Conservation (phyloP, 78 protist genomes). For the Dictyostelium capitatum region DNA sequence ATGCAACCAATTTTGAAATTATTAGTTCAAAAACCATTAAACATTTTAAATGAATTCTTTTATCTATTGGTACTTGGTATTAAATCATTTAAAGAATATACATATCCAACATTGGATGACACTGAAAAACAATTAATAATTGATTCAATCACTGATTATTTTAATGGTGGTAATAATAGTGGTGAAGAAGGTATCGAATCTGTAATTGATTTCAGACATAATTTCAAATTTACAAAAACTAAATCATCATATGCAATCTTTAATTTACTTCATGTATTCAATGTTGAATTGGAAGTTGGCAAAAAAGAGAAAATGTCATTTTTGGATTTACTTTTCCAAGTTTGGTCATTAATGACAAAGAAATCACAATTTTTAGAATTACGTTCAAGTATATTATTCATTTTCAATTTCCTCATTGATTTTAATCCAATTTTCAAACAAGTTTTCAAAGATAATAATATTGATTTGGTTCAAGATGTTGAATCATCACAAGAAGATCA, state of each 20-base stretch:
- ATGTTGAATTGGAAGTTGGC: constrained; percentile 47
- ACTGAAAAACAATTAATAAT: not conserved
- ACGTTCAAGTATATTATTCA: constrained; percentile 17
- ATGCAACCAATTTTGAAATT: constrained; percentile 32
- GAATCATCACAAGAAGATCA: constrained; percentile 17
- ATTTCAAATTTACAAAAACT: not conserved
- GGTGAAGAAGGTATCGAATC: too few relatives aligned
- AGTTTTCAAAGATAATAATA: not conserved
- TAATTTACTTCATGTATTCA: constrained; percentile 29
- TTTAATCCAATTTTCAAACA: constrained; percentile 20
- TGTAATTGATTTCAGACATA: not conserved
- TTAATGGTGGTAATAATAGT: not conserved
- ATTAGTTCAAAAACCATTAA: constrained; percentile 31
- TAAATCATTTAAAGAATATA: constrained; percentile 26
- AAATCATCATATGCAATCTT: not conserved
- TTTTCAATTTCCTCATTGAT: constrained; percentile 21
- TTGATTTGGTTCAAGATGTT: not conserved
- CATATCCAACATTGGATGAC: constrained; percentile 7
- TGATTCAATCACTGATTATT: constrained; percentile 3
- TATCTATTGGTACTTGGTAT: constrained; percentile 48
- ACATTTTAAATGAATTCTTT: constrained; percentile 37
- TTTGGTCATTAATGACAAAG: constrained; percentile 52
- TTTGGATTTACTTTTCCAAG: constrained; percentile 27
- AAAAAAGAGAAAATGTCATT: constrained; percentile 22
- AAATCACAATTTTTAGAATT: constrained; percentile 32